Conservation (phyloP, 2,329 filamentous ascomycete species). For the Hirsutella rhossiliensis region DNA sequence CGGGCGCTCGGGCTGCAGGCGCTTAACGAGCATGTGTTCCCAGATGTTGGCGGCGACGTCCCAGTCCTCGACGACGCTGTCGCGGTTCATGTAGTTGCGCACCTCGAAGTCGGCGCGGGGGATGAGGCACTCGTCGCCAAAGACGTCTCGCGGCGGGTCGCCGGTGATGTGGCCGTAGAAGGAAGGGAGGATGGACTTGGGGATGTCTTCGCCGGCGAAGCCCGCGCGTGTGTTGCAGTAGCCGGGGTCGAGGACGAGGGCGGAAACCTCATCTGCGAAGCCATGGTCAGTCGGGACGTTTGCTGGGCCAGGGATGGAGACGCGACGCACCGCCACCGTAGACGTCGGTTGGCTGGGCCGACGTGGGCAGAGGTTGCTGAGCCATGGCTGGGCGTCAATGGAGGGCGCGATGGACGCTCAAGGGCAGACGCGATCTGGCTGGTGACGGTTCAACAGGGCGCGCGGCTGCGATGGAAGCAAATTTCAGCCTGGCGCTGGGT, state of each 20-base stretch:
- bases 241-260: conserved; percentile 90
- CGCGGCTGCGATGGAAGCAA: background rate
- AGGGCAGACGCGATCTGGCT: background rate
- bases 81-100: conserved; percentile 80
- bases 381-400: conserved; percentile 29
- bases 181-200: conserved; percentile 84
- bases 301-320: background rate
- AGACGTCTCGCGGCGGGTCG: conserved; percentile 46
- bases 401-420: conserved; percentile 1
- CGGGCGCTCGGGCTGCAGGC: conserved; percentile 66
- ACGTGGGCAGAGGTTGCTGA: conserved; percentile 41
- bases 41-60: conserved; percentile 80
- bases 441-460: too few relatives aligned
- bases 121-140: conserved; percentile 83
- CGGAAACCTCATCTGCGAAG: conserved; percentile 79
- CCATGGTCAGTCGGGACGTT: background rate
- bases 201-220: conserved; percentile 94
- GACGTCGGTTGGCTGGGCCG: conserved; percentile 47
- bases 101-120: conserved; percentile 69
- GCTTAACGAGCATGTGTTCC: conserved; percentile 85
- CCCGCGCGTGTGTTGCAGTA: conserved; percentile 86
- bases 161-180: conserved; percentile 60
- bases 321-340: conserved; percentile 45
- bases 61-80: conserved; percentile 93
- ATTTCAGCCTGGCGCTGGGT: conserved; percentile 1